phyloP scores from a whole-genome alignment of 495 filamentous ascomycete species.

The Oidiodendron maius region DNA sequence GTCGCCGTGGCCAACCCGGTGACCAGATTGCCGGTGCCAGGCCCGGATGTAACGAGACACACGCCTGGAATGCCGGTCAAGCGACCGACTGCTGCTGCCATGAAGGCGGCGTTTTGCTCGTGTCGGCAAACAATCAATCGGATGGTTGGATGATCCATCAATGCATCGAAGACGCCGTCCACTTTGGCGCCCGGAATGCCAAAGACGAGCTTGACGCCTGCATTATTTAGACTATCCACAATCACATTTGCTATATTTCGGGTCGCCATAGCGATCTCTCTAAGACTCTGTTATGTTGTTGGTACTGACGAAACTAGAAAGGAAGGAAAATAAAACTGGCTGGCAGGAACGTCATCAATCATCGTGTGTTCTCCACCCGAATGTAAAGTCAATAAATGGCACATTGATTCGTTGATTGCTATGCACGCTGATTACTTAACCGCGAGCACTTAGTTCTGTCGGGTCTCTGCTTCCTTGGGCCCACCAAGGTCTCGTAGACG shows the following conservation, averaged over 20 bases:
- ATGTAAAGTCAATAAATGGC: background rate
- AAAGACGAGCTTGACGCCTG: constrained; percentile 31
- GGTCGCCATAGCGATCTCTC: background rate
- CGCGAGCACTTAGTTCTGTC: too few species aligned
- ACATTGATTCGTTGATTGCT: background rate
- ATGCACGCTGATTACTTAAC: too few species aligned
- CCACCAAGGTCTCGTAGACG: too few species aligned
- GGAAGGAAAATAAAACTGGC: too few species aligned
- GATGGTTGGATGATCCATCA: constrained; percentile 32
- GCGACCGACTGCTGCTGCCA: constrained; percentile 30
- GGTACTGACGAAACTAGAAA: too few species aligned
- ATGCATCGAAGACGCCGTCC: constrained; percentile 32
- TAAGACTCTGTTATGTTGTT: background rate
- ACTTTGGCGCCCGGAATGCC: constrained; percentile 35
- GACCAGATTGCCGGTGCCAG: constrained; percentile 31
- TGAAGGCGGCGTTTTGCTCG: constrained; percentile 36
- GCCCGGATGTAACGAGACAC: constrained; percentile 32
- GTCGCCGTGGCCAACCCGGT: constrained; percentile 27
- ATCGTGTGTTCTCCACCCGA: background rate
- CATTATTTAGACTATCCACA: constrained; percentile 31
- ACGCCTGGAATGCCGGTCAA: constrained; percentile 30
- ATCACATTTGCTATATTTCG: constrained; percentile 29
- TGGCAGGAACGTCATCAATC: background rate
- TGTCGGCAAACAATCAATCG: constrained; percentile 31
- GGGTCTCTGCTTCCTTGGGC: too few species aligned